Evolutionary conservation across 345 rosid genomes (phyloP), one percentile per base, ranked within the genome.

Genomic region (Hevea brasiliensis): DNA sequence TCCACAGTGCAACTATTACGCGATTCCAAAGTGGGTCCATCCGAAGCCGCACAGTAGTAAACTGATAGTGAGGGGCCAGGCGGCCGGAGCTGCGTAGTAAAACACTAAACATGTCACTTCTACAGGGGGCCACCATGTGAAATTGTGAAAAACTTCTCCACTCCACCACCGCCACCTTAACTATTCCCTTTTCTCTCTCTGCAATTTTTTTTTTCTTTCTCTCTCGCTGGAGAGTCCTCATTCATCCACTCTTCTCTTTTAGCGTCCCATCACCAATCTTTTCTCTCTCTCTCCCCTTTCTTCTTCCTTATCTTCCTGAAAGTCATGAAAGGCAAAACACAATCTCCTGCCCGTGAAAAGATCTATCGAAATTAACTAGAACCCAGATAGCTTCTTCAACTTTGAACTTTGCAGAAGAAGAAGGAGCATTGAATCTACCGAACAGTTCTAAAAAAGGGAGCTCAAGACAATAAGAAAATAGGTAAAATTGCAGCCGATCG

Each of bases 71-170:
- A 44, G 18, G 78, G 56, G 82, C 77, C 27, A 73, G 71, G 48
- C 84, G 82, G 81, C 73, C 82, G 74, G 76, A 26, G 72, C 21
- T 50, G 62, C 79, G 75, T 71, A 48, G 76, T n/a, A n/a, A n/a
- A n/a, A n/a, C n/a, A n/a, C n/a, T 50, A 26, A 69, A 61, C 64
- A 69, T 42, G 70, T 69, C 74, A 27, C 10, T 61, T 75, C 70
- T 21, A 41, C 0, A 8, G 29, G 63, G 77, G 79, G 74, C 74
- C 79, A 69, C 79, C 79, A 69, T 32, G 70, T 75, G 79, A 75
- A 42, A 71, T 10, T 59, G 4, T 7, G 24, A 41, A 42, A 37
- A 47, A 56, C 55, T 37, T 63, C 29, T 11, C 24, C 26, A 18
- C 53, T n/a, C 62, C 24, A 12, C 27, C 4, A 26, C 63, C n/a